Evolutionary conservation across 208 protist species (phyloP), one percentile per base, ranked within the genome.

Genomic region (Acanthamoeba royreba): DNA sequence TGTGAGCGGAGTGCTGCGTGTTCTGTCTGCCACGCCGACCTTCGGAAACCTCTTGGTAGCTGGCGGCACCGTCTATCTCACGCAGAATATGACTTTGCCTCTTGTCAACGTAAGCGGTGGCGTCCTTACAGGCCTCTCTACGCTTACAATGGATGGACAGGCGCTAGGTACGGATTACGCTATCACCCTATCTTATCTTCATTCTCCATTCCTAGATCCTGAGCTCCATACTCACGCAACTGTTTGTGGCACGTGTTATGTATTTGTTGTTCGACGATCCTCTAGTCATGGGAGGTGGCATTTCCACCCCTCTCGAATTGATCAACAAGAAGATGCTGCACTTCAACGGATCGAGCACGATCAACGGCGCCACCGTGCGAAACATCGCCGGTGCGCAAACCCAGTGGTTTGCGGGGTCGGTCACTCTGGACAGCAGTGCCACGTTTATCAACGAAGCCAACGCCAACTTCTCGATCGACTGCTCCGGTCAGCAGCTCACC

Each of bases 341-440:
- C 38, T 72, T 91, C 52, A 91, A 63, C 61, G 85, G 85, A 35
- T 49, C 53, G 33, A 91, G 61, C 55, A 91, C 85, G 9, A 22
- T 91, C 40, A 52, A 9, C 43, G 85, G 85, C 40, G 47, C 52
- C 61, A n/a, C n/a, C n/a, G 47, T 91, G 53, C 4, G 63, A 47
- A 91, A 91, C 53, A 11, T 11, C 53, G 40, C 77, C 9, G 25
- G 47, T 46, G 53, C 53, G 43, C 15, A 7, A 22, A 74, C 52
- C 38, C 33, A 33, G 52, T 91, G 47, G 85, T n/a, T 28, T 55
- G 47, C 25, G 17, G 85, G 85, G n/a, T 19, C 43, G 43, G 4
- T 91, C 7, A 22, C 25, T 1, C 49, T 72, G 43, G 55, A 22
- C 55, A 91, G 72, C 42, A 22, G 9, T 15, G 85, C 85, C 33